Evolutionary conservation across 2,329 filamentous ascomycete species (phyloP).

Genomic region (Myriangium duriaei): DNA sequence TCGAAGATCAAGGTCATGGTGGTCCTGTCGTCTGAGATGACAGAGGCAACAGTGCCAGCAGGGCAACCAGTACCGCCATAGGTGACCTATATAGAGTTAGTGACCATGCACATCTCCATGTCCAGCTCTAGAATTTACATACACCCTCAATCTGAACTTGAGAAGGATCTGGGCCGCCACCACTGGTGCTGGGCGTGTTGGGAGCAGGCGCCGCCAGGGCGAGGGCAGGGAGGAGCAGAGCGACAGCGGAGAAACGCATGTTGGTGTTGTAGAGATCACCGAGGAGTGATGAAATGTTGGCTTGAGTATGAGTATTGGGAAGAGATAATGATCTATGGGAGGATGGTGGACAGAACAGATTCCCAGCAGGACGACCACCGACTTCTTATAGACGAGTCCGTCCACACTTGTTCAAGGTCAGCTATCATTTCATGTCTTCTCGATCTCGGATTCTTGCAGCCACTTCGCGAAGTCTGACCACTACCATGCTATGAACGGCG

Average conservation of each 20-base stretch:
- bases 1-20: conserved; percentile 42
- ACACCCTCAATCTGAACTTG: conserved; percentile 10
- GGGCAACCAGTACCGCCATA: conserved; percentile 39
- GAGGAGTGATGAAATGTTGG: too few relatives aligned
- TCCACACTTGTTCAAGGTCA: too few relatives aligned
- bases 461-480: too few relatives aligned
- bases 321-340: too few relatives aligned
- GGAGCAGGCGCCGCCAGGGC: conserved; percentile 20
- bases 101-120: background rate
- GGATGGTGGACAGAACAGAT: too few relatives aligned
- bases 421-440: too few relatives aligned
- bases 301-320: too few relatives aligned
- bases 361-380: too few relatives aligned
- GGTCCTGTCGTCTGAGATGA: conserved; percentile 31
- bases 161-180: conserved; percentile 6
- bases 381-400: too few relatives aligned
- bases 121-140: background rate
- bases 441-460: too few relatives aligned
- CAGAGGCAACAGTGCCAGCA: conserved; percentile 29
- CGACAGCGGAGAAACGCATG: conserved; percentile 27
- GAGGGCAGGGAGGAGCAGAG: conserved; percentile 21
- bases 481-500: too few relatives aligned
- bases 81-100: conserved; percentile 18
- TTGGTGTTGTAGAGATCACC: too few relatives aligned
- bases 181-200: conserved; percentile 6